Evolutionary conservation across 2,329 filamentous ascomycete species (phyloP), one percentile per base, ranked within the genome.

Genomic region (Aspergillus fischeri): DNA sequence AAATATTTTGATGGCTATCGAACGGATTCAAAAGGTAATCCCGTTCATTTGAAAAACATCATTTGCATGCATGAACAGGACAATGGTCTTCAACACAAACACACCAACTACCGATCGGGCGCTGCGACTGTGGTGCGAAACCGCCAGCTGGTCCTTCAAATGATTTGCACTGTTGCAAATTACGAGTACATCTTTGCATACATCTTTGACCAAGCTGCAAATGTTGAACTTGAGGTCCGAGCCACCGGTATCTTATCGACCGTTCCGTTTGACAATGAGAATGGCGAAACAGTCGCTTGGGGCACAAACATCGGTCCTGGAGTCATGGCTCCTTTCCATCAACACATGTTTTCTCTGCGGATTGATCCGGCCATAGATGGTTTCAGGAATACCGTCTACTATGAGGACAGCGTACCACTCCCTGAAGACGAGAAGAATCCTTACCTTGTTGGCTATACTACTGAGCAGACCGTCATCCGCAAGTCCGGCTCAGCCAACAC

Each of bases 181-280:
- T 90, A 89, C 72, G 87, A 89, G 67, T 90, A 90, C 67, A 88
- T 90, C 63, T 79, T 90, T 41, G 86, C 86, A 2, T 90, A 86
- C 73, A 83, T 86, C 53, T 88, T 90, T 75, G 87, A 88, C 69
- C 87, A 89, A 68, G 86, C 86, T 2, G 87, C 84, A 55, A 85
- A 87, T 65, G 67, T 89, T 49, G 79, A 80, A 62, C 86, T 89
- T 65, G 87, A 90, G 69, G 83, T 88, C 47, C 83, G 86, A 38
- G 86, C 86, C 17, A 89, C 86, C 1, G 86, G 86, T 4, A 87
- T 89, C 57, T 75, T 89, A 20, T 86, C 82, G 54, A 88, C 86
- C 0, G 83, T 87, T 55, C 86, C 86, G 3, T 86, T 89, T 61
- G 86, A 89, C 57, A 75, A 77, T 53, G 67, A 73, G 27, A 82